Percentiles rank a stretch among this genome's conserved stretches.
These are phyloP conservation scores for Dendrobium officinale DNA, from an alignment of 106 monocot genomes.

Conservation along the genomic window DNA sequence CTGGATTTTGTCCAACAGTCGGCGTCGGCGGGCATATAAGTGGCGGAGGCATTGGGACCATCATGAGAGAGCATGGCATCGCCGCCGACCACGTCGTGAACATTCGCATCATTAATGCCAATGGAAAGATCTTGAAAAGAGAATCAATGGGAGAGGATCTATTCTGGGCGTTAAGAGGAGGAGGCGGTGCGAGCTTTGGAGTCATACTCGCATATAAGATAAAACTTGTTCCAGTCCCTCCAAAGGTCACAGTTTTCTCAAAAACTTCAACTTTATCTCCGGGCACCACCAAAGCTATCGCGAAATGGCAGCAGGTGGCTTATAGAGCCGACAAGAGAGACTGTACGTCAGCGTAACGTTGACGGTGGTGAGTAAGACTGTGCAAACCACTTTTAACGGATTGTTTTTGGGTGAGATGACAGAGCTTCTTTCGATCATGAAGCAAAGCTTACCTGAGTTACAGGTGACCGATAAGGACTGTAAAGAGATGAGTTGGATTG, in stretches of 20 bases:
- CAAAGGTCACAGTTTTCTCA: slow-evolving; percentile 25
- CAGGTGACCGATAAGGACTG: slow-evolving; percentile 24
- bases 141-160: slow-evolving; percentile 55
- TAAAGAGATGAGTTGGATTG: slow-evolving; percentile 48
- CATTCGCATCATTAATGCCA: slow-evolving; percentile 23
- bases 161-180: slow-evolving; percentile 63
- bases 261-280: neutral
- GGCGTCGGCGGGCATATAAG: slow-evolving; percentile 48
- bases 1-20: slow-evolving; percentile 37
- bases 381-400: slow-evolving; percentile 16
- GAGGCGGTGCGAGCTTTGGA: slow-evolving; percentile 46
- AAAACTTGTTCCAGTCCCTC: slow-evolving; percentile 24
- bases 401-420: slow-evolving; percentile 30
- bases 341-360: slow-evolving; percentile 17
- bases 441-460: slow-evolving; percentile 19
- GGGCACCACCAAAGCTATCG: slow-evolving; percentile 19
- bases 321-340: slow-evolving; percentile 14
- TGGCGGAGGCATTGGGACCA: slow-evolving; percentile 42
- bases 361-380: neutral
- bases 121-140: slow-evolving; percentile 23
- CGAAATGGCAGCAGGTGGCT: slow-evolving; percentile 41
- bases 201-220: slow-evolving; percentile 40
- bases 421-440: slow-evolving; percentile 16
- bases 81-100: slow-evolving; percentile 39
- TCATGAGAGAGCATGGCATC: slow-evolving; percentile 34